phyloP scores from a whole-genome alignment of 768 basidiomycete species.

The Boletus huronensis region DNA sequence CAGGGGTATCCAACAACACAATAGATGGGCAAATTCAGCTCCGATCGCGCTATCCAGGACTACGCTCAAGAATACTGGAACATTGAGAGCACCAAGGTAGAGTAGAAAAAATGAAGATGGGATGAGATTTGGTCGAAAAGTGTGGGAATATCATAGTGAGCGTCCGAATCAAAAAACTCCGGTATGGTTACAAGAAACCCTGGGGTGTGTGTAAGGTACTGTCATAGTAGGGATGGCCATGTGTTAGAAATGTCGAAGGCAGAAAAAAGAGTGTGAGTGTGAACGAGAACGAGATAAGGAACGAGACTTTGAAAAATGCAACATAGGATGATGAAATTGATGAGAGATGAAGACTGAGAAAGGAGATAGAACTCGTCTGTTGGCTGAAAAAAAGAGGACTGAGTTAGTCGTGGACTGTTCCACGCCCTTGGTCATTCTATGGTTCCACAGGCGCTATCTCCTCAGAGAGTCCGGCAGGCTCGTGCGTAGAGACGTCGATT shows the following conservation, averaged over 20 bases:
- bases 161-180: conserved; percentile 7
- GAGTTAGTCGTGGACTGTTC: neutral
- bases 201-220: conserved; percentile 7
- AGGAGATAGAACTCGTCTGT: neutral
- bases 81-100: conserved; percentile 47
- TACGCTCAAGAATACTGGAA: conserved; percentile 91
- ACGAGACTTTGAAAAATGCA: neutral
- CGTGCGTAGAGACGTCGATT: neutral
- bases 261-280: conserved; percentile 4
- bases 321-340: neutral
- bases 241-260: conserved; percentile 11
- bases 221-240: conserved; percentile 13
- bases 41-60: conserved; percentile 87
- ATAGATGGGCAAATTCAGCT: conserved; percentile 94
- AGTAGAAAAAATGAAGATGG: conserved; percentile 11
- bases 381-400: neutral
- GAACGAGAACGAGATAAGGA: neutral
- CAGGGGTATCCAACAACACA: conserved; percentile 40
- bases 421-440: neutral
- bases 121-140: neutral
- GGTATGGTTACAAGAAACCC: conserved; percentile 4
- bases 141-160: conserved; percentile 7
- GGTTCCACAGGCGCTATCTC: neutral
- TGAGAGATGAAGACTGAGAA: neutral
- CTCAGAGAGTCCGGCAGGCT: neutral